These are phyloP conservation scores for Corchorus olitorius DNA, from an alignment of 345 rosid genomes.

Conservation along the genomic window DNA sequence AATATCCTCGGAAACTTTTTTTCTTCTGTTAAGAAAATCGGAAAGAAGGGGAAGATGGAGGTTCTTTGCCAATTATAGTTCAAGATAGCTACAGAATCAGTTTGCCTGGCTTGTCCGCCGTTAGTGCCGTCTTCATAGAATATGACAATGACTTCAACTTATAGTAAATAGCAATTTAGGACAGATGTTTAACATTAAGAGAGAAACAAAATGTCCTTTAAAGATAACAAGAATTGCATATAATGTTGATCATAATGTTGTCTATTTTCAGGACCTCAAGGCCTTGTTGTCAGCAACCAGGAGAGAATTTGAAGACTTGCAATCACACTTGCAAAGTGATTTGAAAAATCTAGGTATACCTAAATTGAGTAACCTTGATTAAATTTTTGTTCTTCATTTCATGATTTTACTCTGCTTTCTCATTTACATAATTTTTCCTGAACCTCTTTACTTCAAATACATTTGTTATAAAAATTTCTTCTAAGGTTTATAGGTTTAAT, in stretches of 20 bases:
- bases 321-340: slow-evolving; percentile 62
- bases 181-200: neutral
- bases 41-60: too few species aligned
- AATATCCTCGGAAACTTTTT: too few species aligned
- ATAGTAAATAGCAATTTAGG: neutral
- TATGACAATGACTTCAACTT: neutral
- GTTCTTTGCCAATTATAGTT: too few species aligned
- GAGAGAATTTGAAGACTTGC: slow-evolving; percentile 66
- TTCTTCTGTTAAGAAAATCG: neutral
- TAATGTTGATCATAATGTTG: neutral
- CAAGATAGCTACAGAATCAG: neutral
- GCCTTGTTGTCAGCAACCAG: slow-evolving; percentile 55
- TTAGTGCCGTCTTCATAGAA: neutral
- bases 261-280: slow-evolving; percentile 62
- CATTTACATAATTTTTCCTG: neutral
- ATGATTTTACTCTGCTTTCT: neutral
- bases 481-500: neutral
- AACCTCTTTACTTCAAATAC: neutral
- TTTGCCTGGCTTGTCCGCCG: neutral
- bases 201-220: slow-evolving; percentile 1
- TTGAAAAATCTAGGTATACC: slow-evolving; percentile 60
- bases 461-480: neutral
- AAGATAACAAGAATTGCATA: slow-evolving; percentile 4
- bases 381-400: neutral
- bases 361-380: neutral